These are phyloP conservation scores for Phytopythium litorale DNA, from an alignment of 352 stramenopile species.

Conservation along the genomic window DNA sequence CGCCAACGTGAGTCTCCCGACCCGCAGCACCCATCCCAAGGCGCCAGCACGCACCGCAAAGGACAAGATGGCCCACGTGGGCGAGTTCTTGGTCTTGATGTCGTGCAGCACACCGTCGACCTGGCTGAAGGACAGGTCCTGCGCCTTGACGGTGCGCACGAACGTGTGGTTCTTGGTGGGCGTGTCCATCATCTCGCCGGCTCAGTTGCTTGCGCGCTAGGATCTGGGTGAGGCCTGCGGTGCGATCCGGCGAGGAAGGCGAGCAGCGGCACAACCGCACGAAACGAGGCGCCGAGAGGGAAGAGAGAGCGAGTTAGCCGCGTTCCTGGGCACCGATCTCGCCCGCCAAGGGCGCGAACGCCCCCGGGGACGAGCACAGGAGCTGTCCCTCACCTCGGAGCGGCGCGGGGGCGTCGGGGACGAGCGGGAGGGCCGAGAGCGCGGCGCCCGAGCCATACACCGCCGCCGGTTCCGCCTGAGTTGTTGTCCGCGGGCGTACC, in stretches of 20 bases:
- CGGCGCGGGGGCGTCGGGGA: neutral
- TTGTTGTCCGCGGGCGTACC: neutral
- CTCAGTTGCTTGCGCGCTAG: neutral
- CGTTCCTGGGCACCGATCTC: neutral
- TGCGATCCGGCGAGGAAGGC: neutral
- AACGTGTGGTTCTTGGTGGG: slow-evolving; percentile 50
- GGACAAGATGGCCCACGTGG: slow-evolving; percentile 69
- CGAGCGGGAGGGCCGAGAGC: neutral
- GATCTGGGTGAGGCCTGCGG: neutral
- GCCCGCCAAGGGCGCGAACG: neutral
- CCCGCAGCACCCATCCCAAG: neutral
- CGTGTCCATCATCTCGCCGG: slow-evolving; percentile 7
- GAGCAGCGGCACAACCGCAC: neutral
- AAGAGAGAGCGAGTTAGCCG: neutral
- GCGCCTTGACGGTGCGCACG: slow-evolving; percentile 77
- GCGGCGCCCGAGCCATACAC: neutral
- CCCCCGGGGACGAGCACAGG: neutral
- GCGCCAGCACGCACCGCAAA: slow-evolving; percentile 49
- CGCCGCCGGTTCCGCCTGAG: slow-evolving; percentile 3
- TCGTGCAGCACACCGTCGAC: slow-evolving; percentile 68
- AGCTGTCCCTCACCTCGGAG: neutral
- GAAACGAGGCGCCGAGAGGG: neutral
- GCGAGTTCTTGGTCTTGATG: slow-evolving; percentile 61
- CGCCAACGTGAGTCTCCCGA: neutral
- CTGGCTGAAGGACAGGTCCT: slow-evolving; percentile 73